phyloP scores from a whole-genome alignment of 306 rosid species.

The Quercus gilva region DNA sequence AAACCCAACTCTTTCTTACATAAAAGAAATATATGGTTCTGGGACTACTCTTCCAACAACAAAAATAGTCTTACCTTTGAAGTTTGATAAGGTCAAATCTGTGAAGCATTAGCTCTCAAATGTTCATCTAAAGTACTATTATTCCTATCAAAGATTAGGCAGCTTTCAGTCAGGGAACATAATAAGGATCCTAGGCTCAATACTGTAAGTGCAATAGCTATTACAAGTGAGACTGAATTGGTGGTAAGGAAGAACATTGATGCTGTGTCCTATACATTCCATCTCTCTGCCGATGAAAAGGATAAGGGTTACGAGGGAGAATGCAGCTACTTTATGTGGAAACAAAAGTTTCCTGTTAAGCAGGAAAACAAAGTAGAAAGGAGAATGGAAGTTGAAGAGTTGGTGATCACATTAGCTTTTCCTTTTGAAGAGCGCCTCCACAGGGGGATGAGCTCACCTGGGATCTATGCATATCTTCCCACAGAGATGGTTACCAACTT shows the following conservation, averaged over 20 bases:
- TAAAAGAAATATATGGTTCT: no score
- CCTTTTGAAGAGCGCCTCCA: slow-evolving; percentile 50
- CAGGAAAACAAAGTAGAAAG: slow-evolving; percentile 45
- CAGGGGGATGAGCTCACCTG: slow-evolving; percentile 46
- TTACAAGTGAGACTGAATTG: no score
- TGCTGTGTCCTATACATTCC: slow-evolving; percentile 65
- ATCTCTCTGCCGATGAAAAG: slow-evolving; percentile 43
- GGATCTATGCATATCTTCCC: slow-evolving; percentile 72
- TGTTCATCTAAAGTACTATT: no score
- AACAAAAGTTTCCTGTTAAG: slow-evolving; percentile 58
- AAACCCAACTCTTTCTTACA: no score
- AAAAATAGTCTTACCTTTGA: no score
- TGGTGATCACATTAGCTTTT: slow-evolving; percentile 62
- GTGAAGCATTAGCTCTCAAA: no score
- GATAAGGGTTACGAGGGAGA: slow-evolving; percentile 11
- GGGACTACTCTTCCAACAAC: no score
- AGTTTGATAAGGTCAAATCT: no score
- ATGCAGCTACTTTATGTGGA: slow-evolving; percentile 68
- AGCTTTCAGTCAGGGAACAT: no score
- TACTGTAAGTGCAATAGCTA: no score
- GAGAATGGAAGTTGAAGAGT: slow-evolving; percentile 57
- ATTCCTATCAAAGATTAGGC: no score
- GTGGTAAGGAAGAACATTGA: slow-evolving; percentile 33
- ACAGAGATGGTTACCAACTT: slow-evolving; percentile 70
- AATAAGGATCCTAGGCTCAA: no score